Conservation (phyloP, 441 rosid genomes). For the Erodium texanum region DNA sequence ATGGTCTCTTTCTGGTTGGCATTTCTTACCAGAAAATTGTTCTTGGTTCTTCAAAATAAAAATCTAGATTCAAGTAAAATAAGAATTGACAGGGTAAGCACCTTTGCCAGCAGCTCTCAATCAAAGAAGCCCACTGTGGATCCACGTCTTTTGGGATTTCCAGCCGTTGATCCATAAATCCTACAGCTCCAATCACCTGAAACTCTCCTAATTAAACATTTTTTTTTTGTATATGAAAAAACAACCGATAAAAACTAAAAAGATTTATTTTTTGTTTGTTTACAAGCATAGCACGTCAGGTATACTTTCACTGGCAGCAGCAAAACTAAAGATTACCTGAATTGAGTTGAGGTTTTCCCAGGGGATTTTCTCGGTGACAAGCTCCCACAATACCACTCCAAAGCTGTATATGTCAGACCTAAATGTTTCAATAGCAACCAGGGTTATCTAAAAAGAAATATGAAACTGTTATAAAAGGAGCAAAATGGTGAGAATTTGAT, state of each 20-base stretch:
- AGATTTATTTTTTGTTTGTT: conserved; percentile 18
- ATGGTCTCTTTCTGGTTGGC: conserved; percentile 5
- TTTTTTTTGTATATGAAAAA: no score
- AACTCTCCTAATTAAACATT: conserved; percentile 24
- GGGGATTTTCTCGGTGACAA: conserved; percentile 86
- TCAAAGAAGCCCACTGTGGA: conserved; percentile 69
- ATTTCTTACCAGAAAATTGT: conserved; percentile 3
- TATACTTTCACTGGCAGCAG: background rate
- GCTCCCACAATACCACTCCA: conserved; percentile 91
- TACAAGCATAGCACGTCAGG: background rate
- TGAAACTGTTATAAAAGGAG: conserved; percentile 9
- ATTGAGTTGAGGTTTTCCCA: conserved; percentile 92
- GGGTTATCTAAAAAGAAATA: background rate
- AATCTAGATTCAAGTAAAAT: conserved; percentile 3
- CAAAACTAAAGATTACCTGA: conserved; percentile 49
- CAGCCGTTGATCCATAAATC: conserved; percentile 81
- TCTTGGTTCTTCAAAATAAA: conserved; percentile 2
- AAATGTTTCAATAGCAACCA: conserved; percentile 16
- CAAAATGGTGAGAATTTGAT: conserved; percentile 4
- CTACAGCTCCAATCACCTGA: conserved; percentile 95
- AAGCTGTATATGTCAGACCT: conserved; percentile 93
- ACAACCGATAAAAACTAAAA: no score
- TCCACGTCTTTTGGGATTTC: conserved; percentile 74
- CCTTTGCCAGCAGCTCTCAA: conserved; percentile 93
- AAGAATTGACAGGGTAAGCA: conserved; percentile 20